Evolutionary conservation across 495 filamentous ascomycete genomes (phyloP).

Genomic region (Tetracladium marchalianum): DNA sequence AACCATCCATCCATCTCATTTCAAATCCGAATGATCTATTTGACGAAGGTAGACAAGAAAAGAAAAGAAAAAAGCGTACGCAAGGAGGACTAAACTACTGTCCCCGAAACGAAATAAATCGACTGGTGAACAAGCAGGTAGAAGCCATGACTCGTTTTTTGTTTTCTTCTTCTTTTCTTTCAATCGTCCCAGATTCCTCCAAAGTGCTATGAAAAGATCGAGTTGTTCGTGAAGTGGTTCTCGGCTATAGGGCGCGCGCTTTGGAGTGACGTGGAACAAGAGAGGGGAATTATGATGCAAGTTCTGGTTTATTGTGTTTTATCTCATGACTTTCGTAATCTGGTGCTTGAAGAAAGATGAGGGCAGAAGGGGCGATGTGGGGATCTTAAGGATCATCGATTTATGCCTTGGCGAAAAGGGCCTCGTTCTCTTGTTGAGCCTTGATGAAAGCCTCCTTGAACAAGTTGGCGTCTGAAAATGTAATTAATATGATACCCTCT

Average conservation of each 20-base stretch:
- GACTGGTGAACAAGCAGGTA: too few species aligned
- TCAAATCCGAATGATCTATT: too few species aligned
- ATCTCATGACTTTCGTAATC: constrained; percentile 15
- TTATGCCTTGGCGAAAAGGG: constrained; percentile 54
- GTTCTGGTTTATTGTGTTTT: neutral
- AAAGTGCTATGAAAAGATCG: too few species aligned
- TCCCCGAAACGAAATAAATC: too few species aligned
- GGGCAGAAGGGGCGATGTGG: neutral
- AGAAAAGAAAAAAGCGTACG: too few species aligned
- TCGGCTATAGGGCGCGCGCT: constrained; percentile 1
- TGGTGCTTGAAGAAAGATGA: neutral
- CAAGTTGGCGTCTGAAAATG: constrained; percentile 71
- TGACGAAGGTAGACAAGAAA: too few species aligned
- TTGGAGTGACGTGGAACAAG: constrained; percentile 10
- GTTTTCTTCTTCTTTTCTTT: too few species aligned
- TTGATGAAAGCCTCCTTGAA: constrained; percentile 99
- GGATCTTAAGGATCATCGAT: constrained; percentile 1
- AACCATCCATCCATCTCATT: constrained; percentile 16
- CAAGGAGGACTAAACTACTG: too few species aligned
- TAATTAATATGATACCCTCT: constrained; percentile 14
- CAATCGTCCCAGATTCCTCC: too few species aligned
- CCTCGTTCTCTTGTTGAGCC: constrained; percentile 94
- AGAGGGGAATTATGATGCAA: constrained; percentile 14
- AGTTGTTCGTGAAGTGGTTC: constrained; percentile 5
- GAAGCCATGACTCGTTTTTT: too few species aligned